Conservation (phyloP, 345 rosid genomes). For the Hypericum androsaemum region DNA sequence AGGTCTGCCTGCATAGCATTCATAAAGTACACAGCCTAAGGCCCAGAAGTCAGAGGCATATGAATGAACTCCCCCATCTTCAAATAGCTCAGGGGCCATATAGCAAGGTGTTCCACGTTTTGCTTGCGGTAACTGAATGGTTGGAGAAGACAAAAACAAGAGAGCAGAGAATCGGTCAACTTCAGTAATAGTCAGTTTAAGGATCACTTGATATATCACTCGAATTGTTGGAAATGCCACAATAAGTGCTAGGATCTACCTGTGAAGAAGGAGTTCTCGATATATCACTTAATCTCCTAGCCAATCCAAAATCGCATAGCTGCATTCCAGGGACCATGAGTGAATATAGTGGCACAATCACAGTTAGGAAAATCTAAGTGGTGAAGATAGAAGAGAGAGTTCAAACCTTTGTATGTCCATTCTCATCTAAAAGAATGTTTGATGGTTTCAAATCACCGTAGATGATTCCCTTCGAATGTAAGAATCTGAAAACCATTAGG, state of each 20-base stretch:
- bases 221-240: constrained; percentile 1
- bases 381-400: constrained; percentile 5
- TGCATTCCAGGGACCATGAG: constrained; percentile 30
- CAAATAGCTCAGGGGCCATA: constrained; percentile 99
- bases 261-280: constrained; percentile 53
- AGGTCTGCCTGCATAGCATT: constrained; percentile 85
- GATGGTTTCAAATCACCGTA: constrained; percentile 97
- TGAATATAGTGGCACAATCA: constrained; percentile 7
- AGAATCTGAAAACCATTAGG: constrained; percentile 33
- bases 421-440: constrained; percentile 87
- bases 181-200: not conserved
- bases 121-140: constrained; percentile 55
- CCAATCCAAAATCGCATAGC: constrained; percentile 96
- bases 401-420: constrained; percentile 72
- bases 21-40: constrained; percentile 91
- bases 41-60: constrained; percentile 99
- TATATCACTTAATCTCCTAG: constrained; percentile 69
- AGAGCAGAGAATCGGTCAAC: not conserved
- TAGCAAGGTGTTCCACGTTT: constrained; percentile 97
- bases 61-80: constrained; percentile 94
- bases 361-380: constrained; percentile 7
- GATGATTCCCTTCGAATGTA: constrained; percentile 86
- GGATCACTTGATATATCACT: not conserved
- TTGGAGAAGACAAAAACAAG: constrained; percentile 11
- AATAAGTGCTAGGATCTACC: constrained; percentile 56